Evolutionary conservation across 441 rosid genomes (phyloP), one percentile per base, ranked within the genome.

Genomic region (Eutrema salsugineum): DNA sequence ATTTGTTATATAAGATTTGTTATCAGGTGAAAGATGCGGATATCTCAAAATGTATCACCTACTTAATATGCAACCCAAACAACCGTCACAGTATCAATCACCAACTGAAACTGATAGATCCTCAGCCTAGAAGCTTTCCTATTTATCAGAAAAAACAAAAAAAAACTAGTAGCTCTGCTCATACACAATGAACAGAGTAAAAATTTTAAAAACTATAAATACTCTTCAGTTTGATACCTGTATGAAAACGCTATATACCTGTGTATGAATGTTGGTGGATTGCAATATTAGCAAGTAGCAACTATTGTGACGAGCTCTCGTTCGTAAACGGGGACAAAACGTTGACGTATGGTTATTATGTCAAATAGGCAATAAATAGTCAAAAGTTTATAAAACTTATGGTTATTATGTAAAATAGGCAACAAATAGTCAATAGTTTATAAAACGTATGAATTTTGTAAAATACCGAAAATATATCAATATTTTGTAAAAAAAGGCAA

Each of bases 41-140:
- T 39, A 24, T 40, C 22, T 49, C 65, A 22, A 40, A 9, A 24
- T 24, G 8, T 39, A 59, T 59, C 63, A 5, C 51, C 10, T 54
- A 53, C n/a, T 54, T 54, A 8, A 32, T 32, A 43, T 53, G 16
- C 47, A 59, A 38, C n/a, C 40, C 48, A 59, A 48, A 49, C 15
- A 59, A 19, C 33, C 22, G 10, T 56, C n/a, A 22, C 24, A 20
- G 4, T 43, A 54, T 16, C 24, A 28, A 2, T 92, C 90, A 89
- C 94, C 97, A 92, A 78, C 81, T 86, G 27, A 94, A 92, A 83
- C 94, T 87, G 62, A 22, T 22, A 88, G 65, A 75, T 83, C 86
- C 16, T 76, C 72, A 5, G 84, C 82, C 61, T n/a, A n/a, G n/a
- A n/a, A n/a, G n/a, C n/a, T n/a, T n/a, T n/a, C n/a, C n/a, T n/a